A percentile compares a stretch with the other conserved stretches of the same genome.
Evolutionary conservation across 495 filamentous ascomycete species (phyloP).

Genomic region (Neurospora hispaniola): DNA sequence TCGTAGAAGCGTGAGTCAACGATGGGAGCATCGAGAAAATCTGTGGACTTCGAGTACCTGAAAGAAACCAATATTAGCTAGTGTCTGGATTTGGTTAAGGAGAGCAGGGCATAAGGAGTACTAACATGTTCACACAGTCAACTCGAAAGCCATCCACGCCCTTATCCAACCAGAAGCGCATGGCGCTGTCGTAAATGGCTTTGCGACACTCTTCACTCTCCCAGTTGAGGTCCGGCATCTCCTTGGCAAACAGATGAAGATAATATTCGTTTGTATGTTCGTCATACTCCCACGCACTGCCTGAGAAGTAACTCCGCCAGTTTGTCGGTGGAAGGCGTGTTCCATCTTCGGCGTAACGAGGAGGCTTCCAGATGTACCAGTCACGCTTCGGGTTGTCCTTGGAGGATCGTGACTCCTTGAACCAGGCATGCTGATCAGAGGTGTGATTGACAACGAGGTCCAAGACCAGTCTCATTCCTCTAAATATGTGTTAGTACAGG

Average conservation of each 20-base stretch:
- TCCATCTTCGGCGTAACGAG: constrained; percentile 47
- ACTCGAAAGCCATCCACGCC: constrained; percentile 61
- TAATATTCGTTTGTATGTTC: constrained; percentile 57
- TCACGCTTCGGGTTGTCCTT: constrained; percentile 52
- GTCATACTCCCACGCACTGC: constrained; percentile 57
- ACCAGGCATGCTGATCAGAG: constrained; percentile 70
- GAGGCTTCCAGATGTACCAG: constrained; percentile 65
- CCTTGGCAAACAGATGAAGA: constrained; percentile 52
- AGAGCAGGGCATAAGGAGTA: not conserved
- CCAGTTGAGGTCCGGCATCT: constrained; percentile 71
- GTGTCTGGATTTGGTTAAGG: not conserved
- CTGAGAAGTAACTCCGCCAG: constrained; percentile 47
- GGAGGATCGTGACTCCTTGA: constrained; percentile 52
- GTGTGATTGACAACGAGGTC: constrained; percentile 74
- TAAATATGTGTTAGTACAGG: constrained; percentile 22
- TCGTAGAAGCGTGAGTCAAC: constrained; percentile 27
- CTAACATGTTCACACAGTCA: constrained; percentile 51
- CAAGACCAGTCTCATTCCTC: constrained; percentile 61
- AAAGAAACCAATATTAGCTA: not conserved
- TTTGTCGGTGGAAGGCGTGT: constrained; percentile 59
- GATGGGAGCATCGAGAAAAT: constrained; percentile 51
- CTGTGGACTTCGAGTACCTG: constrained; percentile 49
- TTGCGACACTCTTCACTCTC: constrained; percentile 49
- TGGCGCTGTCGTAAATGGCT: constrained; percentile 52
- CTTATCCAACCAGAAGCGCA: constrained; percentile 63